A percentile compares a stretch with the other conserved stretches of the same genome.
Evolutionary conservation across 306 rosid species (phyloP).

Genomic region (Casuarina equisetifolia): DNA sequence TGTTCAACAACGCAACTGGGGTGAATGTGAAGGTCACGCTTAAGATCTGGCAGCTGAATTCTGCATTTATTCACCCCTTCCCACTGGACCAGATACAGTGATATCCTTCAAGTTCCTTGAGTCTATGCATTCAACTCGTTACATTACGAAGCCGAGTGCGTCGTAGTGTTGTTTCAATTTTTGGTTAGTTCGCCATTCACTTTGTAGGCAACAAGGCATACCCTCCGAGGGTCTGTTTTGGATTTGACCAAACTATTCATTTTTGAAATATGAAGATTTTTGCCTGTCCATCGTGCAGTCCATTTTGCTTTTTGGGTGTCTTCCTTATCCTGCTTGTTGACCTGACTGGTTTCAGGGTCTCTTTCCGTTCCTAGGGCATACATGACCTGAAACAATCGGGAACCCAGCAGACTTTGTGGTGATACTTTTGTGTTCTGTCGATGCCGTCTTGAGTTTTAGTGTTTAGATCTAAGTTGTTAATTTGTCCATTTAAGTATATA

Average conservation of each 20-base stretch:
- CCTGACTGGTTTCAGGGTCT: not conserved
- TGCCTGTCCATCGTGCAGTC: not conserved
- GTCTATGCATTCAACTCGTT: not conserved
- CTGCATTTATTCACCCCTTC: conserved; percentile 76
- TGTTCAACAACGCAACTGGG: conserved; percentile 78
- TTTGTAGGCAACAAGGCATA: not conserved
- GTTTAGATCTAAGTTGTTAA: too few species aligned
- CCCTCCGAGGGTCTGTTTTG: not conserved
- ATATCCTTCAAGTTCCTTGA: not conserved
- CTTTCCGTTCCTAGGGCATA: not conserved
- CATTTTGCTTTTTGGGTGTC: conserved; percentile 18
- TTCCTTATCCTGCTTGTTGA: too few species aligned
- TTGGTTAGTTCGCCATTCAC: not conserved
- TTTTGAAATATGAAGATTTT: not conserved
- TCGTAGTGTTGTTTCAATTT: not conserved
- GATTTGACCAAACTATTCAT: not conserved
- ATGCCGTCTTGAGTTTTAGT: too few species aligned
- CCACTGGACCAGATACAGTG: conserved; percentile 41
- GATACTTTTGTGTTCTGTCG: too few species aligned
- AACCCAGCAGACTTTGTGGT: too few species aligned
- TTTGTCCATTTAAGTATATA: too few species aligned
- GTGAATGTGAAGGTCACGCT: conserved; percentile 61
- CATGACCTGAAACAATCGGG: not conserved
- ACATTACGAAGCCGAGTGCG: not conserved
- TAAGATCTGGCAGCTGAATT: conserved; percentile 66